Percentiles rank a stretch among this genome's conserved stretches.
phyloP scores from a whole-genome alignment of 345 rosid genomes.

The Lumnitzera racemosa region DNA sequence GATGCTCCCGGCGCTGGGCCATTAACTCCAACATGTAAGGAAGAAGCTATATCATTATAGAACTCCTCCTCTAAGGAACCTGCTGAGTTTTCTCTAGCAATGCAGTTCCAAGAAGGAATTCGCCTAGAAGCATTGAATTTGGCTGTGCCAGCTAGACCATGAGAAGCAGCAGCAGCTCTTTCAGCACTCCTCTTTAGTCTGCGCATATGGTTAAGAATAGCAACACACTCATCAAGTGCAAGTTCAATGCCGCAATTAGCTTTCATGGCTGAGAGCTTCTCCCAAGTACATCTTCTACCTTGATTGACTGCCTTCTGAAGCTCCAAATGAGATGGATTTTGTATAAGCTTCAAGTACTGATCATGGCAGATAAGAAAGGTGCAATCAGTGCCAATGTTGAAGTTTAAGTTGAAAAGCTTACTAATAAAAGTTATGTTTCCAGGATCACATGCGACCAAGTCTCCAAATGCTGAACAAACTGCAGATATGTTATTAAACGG shows the following conservation, averaged over 20 bases:
- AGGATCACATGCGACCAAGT: too few relatives aligned
- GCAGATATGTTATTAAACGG: neutral
- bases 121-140: constrained; percentile 78
- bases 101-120: constrained; percentile 96
- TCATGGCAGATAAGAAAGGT: neutral
- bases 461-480: neutral
- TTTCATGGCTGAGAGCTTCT: constrained; percentile 95
- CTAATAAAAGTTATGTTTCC: neutral
- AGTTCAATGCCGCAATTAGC: constrained; percentile 95
- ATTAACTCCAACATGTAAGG: constrained; percentile 35
- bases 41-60: constrained; percentile 31
- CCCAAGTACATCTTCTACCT: constrained; percentile 99
- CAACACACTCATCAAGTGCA: constrained; percentile 96
- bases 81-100: constrained; percentile 91
- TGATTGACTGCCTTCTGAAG: constrained; percentile 86
- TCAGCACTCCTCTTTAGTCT: constrained; percentile 86
- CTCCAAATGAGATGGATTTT: constrained; percentile 70
- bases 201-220: constrained; percentile 91
- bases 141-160: constrained; percentile 35
- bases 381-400: neutral
- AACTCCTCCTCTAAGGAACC: constrained; percentile 83
- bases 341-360: constrained; percentile 79
- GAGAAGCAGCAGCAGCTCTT: constrained; percentile 80
- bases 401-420: constrained; percentile 1
- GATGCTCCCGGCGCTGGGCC: constrained; percentile 25